These are phyloP conservation scores for Aspergillus heteromorphus DNA, from an alignment of 495 filamentous ascomycete genomes.

Conservation along the genomic window DNA sequence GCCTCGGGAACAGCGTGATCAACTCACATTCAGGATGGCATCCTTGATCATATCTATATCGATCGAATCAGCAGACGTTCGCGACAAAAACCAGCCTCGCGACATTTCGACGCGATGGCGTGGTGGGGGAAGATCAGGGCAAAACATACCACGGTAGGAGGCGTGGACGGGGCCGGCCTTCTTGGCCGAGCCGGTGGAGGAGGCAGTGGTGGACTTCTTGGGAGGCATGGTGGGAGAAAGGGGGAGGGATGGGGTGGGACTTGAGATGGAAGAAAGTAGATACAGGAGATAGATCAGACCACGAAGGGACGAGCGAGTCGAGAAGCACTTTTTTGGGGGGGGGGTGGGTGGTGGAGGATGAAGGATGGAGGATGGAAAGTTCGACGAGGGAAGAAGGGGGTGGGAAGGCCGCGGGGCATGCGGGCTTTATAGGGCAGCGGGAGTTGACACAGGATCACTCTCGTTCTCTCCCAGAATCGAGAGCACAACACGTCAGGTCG, in stretches of 20 bases:
- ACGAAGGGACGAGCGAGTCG: not conserved
- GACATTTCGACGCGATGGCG: conserved; percentile 38
- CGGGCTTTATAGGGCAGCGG: conserved; percentile 47
- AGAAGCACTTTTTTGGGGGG: too few relatives aligned
- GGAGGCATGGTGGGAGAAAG: conserved; percentile 41
- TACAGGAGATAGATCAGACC: conserved; percentile 14
- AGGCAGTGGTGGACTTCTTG: conserved; percentile 52
- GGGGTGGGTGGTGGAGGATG: not conserved
- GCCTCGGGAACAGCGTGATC: conserved; percentile 30
- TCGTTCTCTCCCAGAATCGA: conserved; percentile 7
- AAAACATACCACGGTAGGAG: conserved; percentile 57
- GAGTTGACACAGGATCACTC: conserved; percentile 44
- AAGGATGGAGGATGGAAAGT: conserved; percentile 20
- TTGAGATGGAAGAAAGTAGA: conserved; percentile 11
- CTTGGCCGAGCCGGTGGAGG: conserved; percentile 19
- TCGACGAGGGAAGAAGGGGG: conserved; percentile 33
- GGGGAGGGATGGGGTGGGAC: conserved; percentile 15
- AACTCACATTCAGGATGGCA: conserved; percentile 62
- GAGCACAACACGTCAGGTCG: conserved; percentile 17
- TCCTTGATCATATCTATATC: conserved; percentile 64
- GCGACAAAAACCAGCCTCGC: conserved; percentile 34
- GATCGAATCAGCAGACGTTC: conserved; percentile 43
- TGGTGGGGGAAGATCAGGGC: conserved; percentile 37
- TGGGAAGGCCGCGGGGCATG: conserved; percentile 45
- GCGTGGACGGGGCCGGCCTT: conserved; percentile 44